Conservation (phyloP, 2,329 filamentous ascomycete species). For the Fusarium sp. region DNA sequence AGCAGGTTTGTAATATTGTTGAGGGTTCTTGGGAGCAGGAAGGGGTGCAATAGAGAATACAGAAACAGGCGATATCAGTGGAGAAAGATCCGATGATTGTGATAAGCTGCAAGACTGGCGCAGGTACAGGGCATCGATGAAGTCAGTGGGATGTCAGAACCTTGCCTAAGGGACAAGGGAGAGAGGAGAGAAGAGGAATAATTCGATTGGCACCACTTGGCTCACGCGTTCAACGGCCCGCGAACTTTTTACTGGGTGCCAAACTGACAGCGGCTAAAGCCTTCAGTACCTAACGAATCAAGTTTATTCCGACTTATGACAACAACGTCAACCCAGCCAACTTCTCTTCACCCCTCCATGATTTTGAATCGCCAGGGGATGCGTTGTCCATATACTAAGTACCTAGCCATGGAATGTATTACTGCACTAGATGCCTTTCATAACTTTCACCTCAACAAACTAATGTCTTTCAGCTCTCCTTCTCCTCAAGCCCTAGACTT, state of each 20-base stretch:
- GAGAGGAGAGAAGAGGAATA: constrained; percentile 2
- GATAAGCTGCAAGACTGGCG: constrained; percentile 36
- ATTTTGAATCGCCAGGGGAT: not conserved
- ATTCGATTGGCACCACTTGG: constrained; percentile 32
- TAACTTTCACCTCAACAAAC: constrained; percentile 2
- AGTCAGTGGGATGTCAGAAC: constrained; percentile 24
- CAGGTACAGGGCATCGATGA: constrained; percentile 36
- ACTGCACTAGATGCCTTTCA: not conserved
- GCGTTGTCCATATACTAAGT: not conserved
- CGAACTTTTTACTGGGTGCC: constrained; percentile 29
- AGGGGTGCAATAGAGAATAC: constrained; percentile 5
- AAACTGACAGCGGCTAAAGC: constrained; percentile 24
- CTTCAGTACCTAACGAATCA: constrained; percentile 14
- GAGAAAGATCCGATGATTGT: constrained; percentile 23
- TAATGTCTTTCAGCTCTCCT: not conserved
- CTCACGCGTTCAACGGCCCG: constrained; percentile 27
- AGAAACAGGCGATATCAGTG: constrained; percentile 7
- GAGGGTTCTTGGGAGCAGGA: not conserved
- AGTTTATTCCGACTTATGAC: constrained; percentile 22
- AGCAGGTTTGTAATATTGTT: constrained; percentile 1
- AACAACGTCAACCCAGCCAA: constrained; percentile 2
- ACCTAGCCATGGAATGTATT: not conserved
- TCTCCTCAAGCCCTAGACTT: constrained; percentile 25
- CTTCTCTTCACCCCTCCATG: constrained; percentile 8
- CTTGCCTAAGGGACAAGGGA: constrained; percentile 5